Conservation (phyloP, 2,329 filamentous ascomycete species). For the Xylaria sp. region DNA sequence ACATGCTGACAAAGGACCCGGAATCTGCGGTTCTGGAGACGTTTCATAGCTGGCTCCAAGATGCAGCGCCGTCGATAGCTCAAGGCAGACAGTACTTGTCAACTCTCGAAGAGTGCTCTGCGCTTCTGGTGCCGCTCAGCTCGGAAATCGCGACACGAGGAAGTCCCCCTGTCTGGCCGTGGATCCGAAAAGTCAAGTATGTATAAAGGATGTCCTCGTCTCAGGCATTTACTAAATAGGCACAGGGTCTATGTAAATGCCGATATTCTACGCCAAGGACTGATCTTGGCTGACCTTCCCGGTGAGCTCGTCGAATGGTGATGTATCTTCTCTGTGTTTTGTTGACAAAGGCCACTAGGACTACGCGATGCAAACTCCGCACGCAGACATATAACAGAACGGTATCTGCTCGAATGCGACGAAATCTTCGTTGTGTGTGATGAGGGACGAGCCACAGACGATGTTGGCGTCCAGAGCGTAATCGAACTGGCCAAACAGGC, state of each 20-base stretch:
- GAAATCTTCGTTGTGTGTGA: constrained; percentile 43
- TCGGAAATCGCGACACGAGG: constrained; percentile 30
- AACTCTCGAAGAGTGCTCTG: constrained; percentile 32
- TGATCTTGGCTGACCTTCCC: constrained; percentile 45
- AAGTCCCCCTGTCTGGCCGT: constrained; percentile 38
- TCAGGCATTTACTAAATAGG: constrained; percentile 13
- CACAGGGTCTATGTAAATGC: constrained; percentile 40
- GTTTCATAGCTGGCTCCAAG: constrained; percentile 24
- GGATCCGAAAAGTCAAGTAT: constrained; percentile 40
- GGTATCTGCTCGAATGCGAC: constrained; percentile 40
- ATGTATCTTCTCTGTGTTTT: neutral
- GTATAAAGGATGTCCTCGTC: neutral
- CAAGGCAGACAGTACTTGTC: neutral
- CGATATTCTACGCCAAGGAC: constrained; percentile 43
- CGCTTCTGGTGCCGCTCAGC: constrained; percentile 33
- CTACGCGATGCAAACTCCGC: constrained; percentile 44
- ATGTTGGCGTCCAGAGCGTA: constrained; percentile 37
- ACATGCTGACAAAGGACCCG: constrained; percentile 17
- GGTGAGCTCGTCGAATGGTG: constrained; percentile 30
- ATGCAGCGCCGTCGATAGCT: constrained; percentile 12
- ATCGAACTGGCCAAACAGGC: constrained; percentile 38
- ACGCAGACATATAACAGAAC: constrained; percentile 39
- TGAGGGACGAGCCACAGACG: constrained; percentile 39
- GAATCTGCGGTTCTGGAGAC: constrained; percentile 16
- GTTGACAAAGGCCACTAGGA: constrained; percentile 28